Conservation (phyloP, 129 eudicot species). For the Centaurea solstitialis region DNA sequence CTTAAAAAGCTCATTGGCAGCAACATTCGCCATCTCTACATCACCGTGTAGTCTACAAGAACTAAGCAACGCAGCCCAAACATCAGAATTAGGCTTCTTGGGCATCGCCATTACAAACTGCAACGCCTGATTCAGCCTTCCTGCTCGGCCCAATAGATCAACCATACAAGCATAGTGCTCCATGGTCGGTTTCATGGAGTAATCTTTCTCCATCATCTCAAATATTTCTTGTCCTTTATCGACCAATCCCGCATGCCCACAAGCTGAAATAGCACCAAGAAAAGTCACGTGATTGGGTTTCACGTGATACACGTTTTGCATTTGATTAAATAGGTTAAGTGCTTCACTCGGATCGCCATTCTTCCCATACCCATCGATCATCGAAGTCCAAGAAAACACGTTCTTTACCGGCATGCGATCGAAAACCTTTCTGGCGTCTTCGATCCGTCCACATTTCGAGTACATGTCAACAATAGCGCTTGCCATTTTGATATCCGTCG, state of each 20-base stretch:
- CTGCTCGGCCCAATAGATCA: slow-evolving; percentile 86
- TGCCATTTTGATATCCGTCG: slow-evolving; percentile 64
- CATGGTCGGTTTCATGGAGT: slow-evolving; percentile 70
- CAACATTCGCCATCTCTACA: slow-evolving; percentile 79
- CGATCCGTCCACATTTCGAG: slow-evolving; percentile 73
- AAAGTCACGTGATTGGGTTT: slow-evolving; percentile 88
- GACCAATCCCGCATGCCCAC: slow-evolving; percentile 87
- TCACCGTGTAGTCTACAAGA: slow-evolving; percentile 83
- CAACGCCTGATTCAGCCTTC: slow-evolving; percentile 67
- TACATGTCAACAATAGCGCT: slow-evolving; percentile 96
- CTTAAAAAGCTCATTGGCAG: slow-evolving; percentile 86
- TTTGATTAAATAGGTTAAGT: slow-evolving; percentile 49
- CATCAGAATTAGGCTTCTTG: slow-evolving; percentile 74
- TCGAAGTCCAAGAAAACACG: slow-evolving; percentile 90
- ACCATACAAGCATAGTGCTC: slow-evolving; percentile 98
- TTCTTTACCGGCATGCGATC: slow-evolving; percentile 67
- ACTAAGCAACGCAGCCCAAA: slow-evolving; percentile 95
- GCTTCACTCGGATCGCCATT: slow-evolving; percentile 78
- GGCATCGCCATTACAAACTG: slow-evolving; percentile 65
- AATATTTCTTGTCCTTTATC: slow-evolving; percentile 66
- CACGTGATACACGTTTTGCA: slow-evolving; percentile 36
- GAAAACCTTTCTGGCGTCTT: slow-evolving; percentile 72
- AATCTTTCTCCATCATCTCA: slow-evolving; percentile 61
- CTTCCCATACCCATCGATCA: slow-evolving; percentile 97
- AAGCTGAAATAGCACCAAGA: slow-evolving; percentile 82